Evolutionary conservation across 169 alveolate species (phyloP).

Genomic region (Eimeria necatrix): DNA sequence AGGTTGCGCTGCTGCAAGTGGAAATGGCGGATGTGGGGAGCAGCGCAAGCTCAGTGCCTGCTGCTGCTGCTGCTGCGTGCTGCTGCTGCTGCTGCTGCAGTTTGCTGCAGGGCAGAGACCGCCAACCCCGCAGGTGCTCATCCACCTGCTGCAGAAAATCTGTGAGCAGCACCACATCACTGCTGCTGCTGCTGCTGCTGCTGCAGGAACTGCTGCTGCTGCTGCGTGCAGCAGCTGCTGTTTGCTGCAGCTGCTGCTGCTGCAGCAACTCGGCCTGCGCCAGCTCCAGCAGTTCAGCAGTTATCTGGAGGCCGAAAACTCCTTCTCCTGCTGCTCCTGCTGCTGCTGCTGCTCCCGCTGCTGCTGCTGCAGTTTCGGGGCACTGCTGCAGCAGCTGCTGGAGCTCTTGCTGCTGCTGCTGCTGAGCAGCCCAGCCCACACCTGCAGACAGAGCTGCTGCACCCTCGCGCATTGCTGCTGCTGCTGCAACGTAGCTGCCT

Average conservation of each 20-base stretch:
- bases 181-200: conserved; percentile 44
- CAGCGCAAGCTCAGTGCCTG: background rate
- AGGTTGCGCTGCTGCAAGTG: no score
- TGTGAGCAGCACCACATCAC: background rate
- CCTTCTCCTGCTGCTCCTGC: background rate
- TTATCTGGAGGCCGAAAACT: background rate
- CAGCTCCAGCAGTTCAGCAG: background rate
- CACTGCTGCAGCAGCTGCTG: conserved; percentile 1
- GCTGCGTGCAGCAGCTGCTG: background rate
- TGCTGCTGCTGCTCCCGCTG: background rate
- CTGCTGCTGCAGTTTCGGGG: background rate
- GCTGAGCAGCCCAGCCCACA: background rate
- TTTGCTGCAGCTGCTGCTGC: conserved; percentile 50
- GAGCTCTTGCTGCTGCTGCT: background rate
- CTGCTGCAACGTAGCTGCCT: background rate
- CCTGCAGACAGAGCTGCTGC: background rate
- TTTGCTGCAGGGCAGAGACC: background rate
- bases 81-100: conserved; percentile 34
- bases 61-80: background rate
- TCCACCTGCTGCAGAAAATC: conserved; percentile 26
- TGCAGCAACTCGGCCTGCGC: conserved; percentile 10
- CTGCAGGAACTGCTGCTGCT: conserved; percentile 21
- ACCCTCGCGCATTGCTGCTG: background rate
- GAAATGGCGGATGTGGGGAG: background rate
- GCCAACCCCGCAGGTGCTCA: conserved; percentile 16